Evolutionary conservation across 345 rosid species (phyloP).

Genomic region (Sisymbrium irio): DNA sequence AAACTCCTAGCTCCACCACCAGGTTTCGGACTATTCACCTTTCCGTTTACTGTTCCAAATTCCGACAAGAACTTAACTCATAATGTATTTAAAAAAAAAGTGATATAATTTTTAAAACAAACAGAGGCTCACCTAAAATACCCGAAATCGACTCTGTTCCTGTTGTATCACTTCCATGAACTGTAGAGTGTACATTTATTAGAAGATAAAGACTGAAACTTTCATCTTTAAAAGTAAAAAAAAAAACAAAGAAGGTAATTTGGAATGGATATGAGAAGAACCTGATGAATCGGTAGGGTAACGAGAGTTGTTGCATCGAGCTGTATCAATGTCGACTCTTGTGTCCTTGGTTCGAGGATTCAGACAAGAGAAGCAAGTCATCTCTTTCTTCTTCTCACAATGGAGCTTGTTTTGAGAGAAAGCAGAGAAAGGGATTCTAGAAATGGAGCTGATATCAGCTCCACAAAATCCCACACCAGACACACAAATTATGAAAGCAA

Average conservation of each 20-base stretch:
- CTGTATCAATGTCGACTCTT: constrained; percentile 67
- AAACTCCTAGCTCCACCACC: constrained; percentile 69
- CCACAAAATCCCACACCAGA: constrained; percentile 28
- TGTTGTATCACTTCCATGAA: constrained; percentile 36
- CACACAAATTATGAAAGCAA: neutral
- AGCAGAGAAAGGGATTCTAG: neutral
- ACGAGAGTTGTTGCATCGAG: constrained; percentile 45
- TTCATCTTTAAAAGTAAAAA: neutral
- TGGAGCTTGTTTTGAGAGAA: neutral
- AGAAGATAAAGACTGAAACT: neutral
- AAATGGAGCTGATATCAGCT: constrained; percentile 30
- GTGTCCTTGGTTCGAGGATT: constrained; percentile 48
- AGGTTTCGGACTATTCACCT: constrained; percentile 34
- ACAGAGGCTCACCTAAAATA: constrained; percentile 28
- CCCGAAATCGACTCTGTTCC: constrained; percentile 32
- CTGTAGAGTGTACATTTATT: neutral
- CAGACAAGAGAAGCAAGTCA: constrained; percentile 91
- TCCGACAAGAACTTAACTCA: neutral
- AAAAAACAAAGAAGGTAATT: neutral
- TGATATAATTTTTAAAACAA: neutral
- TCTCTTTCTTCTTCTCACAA: constrained; percentile 5
- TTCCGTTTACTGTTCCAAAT: constrained; percentile 38
- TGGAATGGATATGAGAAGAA: constrained; percentile 14
- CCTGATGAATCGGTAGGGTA: constrained; percentile 51
- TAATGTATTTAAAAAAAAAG: neutral